Percentiles rank a stretch among this genome's conserved stretches.
These are phyloP conservation scores for Nakataea oryzae DNA, from an alignment of 2,329 filamentous ascomycete species.

Conservation along the genomic window DNA sequence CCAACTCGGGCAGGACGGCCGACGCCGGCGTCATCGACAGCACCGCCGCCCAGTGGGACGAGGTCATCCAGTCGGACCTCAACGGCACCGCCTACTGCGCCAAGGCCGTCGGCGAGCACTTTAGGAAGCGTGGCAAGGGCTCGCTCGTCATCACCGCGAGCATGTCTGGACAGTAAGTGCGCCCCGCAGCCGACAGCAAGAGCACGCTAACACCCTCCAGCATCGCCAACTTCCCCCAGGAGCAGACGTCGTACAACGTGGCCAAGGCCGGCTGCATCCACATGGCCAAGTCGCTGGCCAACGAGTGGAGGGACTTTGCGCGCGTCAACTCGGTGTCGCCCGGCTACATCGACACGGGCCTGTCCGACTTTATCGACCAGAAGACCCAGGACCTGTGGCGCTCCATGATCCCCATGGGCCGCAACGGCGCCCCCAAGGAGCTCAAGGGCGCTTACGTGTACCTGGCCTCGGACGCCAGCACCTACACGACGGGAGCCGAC, in stretches of 20 bases:
- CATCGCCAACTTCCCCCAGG: constrained; percentile 67
- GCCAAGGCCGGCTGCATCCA: constrained; percentile 57
- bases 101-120: constrained; percentile 57
- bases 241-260: constrained; percentile 65
- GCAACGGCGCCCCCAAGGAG: constrained; percentile 63
- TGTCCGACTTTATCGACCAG: constrained; percentile 51
- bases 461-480: constrained; percentile 71
- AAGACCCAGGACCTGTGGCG: constrained; percentile 66
- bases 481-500: constrained; percentile 68
- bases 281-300: constrained; percentile 57
- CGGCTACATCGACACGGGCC: constrained; percentile 67
- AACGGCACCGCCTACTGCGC: constrained; percentile 73
- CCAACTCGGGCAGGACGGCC: constrained; percentile 50
- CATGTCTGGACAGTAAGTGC: constrained; percentile 12
- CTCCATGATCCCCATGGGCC: constrained; percentile 70
- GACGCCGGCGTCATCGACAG: constrained; percentile 69
- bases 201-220: constrained; percentile 71
- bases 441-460: constrained; percentile 78
- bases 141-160: background rate
- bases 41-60: constrained; percentile 63
- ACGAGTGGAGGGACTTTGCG: constrained; percentile 70
- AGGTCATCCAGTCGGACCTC: constrained; percentile 62
- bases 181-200: constrained; percentile 46
- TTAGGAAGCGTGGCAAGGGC: constrained; percentile 58
- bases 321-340: constrained; percentile 64